Base-by-base conservation (phyloP, 176 grass and related monocot genomes). In the Calamus simplicifolius region DNA sequence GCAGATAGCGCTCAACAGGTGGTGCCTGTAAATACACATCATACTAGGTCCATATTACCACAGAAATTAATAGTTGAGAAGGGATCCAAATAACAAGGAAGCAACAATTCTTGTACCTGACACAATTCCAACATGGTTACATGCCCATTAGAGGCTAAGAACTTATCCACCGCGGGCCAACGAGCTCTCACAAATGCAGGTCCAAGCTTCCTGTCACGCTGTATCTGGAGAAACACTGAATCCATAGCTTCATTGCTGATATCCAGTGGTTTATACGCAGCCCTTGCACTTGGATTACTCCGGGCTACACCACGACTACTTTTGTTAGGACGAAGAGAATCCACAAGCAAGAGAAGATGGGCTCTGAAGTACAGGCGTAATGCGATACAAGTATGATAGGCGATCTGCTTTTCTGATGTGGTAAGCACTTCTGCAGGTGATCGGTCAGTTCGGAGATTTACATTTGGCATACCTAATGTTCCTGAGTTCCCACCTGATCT, bases 351-450 rank as follows among this genome's bases (percentile, higher is more conserved):
- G 71, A 98, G 78, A 16, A 91, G 84, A 77, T 98, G 87, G 51
- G 93, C 93, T 62, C 93, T 87, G 57, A 98, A 98, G 58, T 98
- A 92, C 57, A 92, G 93, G 5, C 87, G 76, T 50, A 98, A 69
- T 23, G 87, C 93, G 82, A 98, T 84, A 85, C 87, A 91, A 13
- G 93, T 78, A 77, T 98, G 93, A 35, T 98, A 98, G 19, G 87
- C 84, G 59, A 98, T 89, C 67, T 98, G 93, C 73, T 98, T 98
- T 77, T 98, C 93, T 69, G 77, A 85, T 29, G 76, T 59, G 53
- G 93, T 85, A 25, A 98, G 64, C 65, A 82, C 84, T 75, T 98
- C 93, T 62, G 70, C 58, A 70, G 70, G 63, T 0, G 77, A 81
- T 50, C 75, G 78, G 43, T 85, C 87, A 79, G 66, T 82, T 54